Evolutionary conservation across 192 early-diverging fungal species (phyloP).

Genomic region (Entomortierella beljakovae): DNA sequence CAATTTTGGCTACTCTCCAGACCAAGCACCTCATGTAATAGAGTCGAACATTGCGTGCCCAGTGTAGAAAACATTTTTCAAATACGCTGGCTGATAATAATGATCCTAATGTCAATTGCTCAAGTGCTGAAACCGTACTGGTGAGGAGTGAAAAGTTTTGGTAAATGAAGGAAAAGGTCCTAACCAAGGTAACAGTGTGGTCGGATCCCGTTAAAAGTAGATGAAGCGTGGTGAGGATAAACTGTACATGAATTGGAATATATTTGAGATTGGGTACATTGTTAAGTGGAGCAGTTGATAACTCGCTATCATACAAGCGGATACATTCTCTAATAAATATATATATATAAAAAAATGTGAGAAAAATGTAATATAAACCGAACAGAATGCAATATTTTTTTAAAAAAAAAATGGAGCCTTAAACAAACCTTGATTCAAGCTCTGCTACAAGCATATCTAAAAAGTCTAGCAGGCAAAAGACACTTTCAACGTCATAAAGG

Average conservation of each 20-base stretch:
- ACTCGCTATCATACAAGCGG: conserved; percentile 43
- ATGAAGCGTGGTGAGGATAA: conserved; percentile 53
- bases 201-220: conserved; percentile 56
- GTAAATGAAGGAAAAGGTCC: conserved; percentile 62
- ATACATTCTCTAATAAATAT: conserved; percentile 29
- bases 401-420: background rate
- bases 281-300: conserved; percentile 26
- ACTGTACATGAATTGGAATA: conserved; percentile 56
- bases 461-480: conserved; percentile 65
- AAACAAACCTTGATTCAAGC: conserved; percentile 53
- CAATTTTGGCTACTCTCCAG: conserved; percentile 58
- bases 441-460: conserved; percentile 58
- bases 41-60: conserved; percentile 61
- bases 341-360: background rate
- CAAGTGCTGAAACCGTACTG: conserved; percentile 39
- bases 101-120: conserved; percentile 50
- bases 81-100: conserved; percentile 54
- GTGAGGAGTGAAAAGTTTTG: conserved; percentile 62
- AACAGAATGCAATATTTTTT: background rate
- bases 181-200: conserved; percentile 60
- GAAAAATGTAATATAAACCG: background rate
- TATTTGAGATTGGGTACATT: conserved; percentile 7
- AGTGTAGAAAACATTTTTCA: conserved; percentile 62
- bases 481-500: conserved; percentile 62
- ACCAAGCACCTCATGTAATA: conserved; percentile 62